Evolutionary conservation across 495 filamentous ascomycete species (phyloP), one percentile per base, ranked within the genome.

Genomic region (Aspergillus baeticus): DNA sequence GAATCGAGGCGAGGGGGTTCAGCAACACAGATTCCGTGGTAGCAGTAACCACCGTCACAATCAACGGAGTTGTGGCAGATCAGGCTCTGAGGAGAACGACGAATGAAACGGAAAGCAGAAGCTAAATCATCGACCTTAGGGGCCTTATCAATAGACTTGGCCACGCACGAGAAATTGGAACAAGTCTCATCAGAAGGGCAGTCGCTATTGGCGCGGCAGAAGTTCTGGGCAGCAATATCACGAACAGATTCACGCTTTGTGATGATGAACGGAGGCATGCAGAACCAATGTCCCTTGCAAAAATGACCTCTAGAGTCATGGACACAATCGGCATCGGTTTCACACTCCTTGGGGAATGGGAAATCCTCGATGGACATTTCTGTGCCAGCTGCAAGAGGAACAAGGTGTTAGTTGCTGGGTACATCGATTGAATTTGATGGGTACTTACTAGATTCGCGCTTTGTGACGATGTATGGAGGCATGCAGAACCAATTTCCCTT

Each of bases 1-100:
- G 21, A 10, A 15, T 47, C 44, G 11, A 26, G 18, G 13, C 17
- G 36, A 15, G 29, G 23, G 45, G 41, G 48, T 3, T 38, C 34
- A n/a, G 39, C 46, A 11, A 50, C 23, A 15, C 55, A 58, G 14
- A 58, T 37, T 1, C 55, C 55, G 10, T 38, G 11, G 10, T 36
- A 42, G 34, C 55, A 58, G 17, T 38, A 47, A 7, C 41, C 41
- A 22, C 46, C 11, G 10, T 38, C 14, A 23, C 55, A 58, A 13
- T 51, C 47, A 3, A 10, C 1, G 15, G 37, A 15, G 35, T 37
- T 51, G n/a, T 39, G 38, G n/a, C 55, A 58, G 10, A 18, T 13
- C n/a, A 23, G 13, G 21, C 22, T 1, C 34, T 45, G 55, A 18
- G 23, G 46, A 36, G 39, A 38, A 14, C 44, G 33, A 26, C 26